phyloP scores from a whole-genome alignment of 2,329 filamentous ascomycete genomes.

The Pseudogymnoascus sp. region DNA sequence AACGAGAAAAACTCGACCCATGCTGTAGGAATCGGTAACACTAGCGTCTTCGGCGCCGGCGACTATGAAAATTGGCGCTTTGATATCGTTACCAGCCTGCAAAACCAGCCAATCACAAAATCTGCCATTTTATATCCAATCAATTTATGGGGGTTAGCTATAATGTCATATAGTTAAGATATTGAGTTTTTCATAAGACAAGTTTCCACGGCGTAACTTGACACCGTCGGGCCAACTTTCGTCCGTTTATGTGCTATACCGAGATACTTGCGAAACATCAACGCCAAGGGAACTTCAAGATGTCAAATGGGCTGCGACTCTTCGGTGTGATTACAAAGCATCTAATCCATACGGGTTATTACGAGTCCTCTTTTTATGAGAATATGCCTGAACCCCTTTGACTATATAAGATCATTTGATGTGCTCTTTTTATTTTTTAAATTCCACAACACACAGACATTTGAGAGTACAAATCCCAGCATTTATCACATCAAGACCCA shows the following conservation, averaged over 20 bases:
- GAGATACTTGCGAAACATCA: not conserved
- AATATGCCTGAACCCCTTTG: not conserved
- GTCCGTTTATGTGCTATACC: not conserved
- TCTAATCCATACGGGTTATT: not conserved
- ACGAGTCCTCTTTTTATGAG: not conserved
- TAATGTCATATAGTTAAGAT: not conserved
- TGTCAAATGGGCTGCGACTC: not conserved
- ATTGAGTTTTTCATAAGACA: not conserved
- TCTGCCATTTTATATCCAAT: not conserved
- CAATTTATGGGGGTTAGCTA: too few relatives aligned
- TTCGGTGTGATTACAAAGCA: not conserved
- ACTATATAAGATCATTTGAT: not conserved
- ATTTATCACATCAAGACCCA: not conserved
- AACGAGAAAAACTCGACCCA: not conserved
- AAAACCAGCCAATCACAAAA: too few relatives aligned
- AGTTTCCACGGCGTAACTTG: not conserved
- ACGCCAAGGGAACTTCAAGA: not conserved
- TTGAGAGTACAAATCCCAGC: not conserved
- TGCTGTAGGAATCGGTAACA: too few relatives aligned
- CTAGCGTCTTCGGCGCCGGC: too few relatives aligned
- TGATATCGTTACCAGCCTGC: too few relatives aligned
- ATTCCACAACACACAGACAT: not conserved
- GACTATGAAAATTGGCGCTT: not conserved
- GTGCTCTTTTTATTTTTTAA: not conserved
- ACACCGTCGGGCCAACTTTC: not conserved